Evolutionary conservation across 768 basidiomycete genomes (phyloP), one percentile per base, ranked within the genome.

Genomic region (Albatrellus ellisii): DNA sequence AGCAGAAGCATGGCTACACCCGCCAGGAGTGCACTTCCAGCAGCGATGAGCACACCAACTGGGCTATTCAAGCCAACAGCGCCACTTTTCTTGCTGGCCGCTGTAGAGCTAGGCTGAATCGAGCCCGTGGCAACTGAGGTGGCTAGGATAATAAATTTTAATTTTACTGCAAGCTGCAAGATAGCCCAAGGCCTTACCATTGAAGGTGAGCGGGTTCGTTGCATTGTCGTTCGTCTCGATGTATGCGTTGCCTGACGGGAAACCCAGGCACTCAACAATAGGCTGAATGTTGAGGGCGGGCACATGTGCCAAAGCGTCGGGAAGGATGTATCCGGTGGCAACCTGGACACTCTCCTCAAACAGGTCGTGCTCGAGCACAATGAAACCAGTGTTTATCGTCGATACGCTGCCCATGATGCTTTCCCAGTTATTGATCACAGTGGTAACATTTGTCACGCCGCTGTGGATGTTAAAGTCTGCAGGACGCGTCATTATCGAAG

Each of bases 291-390:
- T 72, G 65, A 87, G 79, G 14, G 62, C 42, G 15, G 77, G 77
- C 27, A 69, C 62, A 55, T 72, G 73, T 3, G 78, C 76, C 46
- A 87, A 63, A 5, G 84, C 88, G 53, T 78, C 75, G 2, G 88
- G 88, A 12, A 90, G 69, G 54, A 90, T 77, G 63, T 90, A 90
- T 27, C 83, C 86, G 28, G 80, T 81, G 3, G 88, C 87, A 17
- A 91, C 69, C 46, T 90, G 82, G 33, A 90, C 87, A 1, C 77
- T 69, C 57, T 89, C 79, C 59, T 79, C 75, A 67, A 86, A 90
- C 26, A 89, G 68, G 59, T 90, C 88, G 56, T 86, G 82, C 58
- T 86, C 84, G 26, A 94, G 70, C 38, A 87, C 82, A 52, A 94
- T 87, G 68, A 94, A 94, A 9, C 90, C 90, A n/a, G 59, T 73